Base-by-base conservation (phyloP, 2,329 filamentous ascomycete genomes). In the Cladophialophora bantiana region DNA sequence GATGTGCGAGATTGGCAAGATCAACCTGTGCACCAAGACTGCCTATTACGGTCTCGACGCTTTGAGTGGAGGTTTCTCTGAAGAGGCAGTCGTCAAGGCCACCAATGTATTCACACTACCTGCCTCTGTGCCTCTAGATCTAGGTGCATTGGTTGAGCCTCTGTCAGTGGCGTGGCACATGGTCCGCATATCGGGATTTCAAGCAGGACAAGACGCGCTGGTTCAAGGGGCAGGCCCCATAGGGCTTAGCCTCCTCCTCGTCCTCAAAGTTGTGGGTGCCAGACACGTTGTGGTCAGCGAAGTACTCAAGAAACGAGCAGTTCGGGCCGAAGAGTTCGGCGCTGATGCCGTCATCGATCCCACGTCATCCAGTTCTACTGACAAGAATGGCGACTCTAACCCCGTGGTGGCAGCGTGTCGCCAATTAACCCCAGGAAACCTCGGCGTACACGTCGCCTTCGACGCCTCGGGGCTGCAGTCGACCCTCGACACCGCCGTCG, bases 141-240 rank as follows among this genome's bases (percentile, higher is more conserved):
- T 31, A 3, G 57, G 55, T 26, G 62, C 84, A 0, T 77, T 86
- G n/a, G 78, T 85, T 40, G 84, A 86, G 69, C 84, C 84, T 3
- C 76, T 86, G 0, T 78, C 83, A 3, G 84, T 86, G 1, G 84
- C 82, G 26, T 86, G 83, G 83, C 84, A 86, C 70, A 83, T 83
- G 2, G 81, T 85, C 20, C 81, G 82, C 52, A 77, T 81, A 50
- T 82, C 81, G 38, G 32, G 34, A 13, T 83, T 82, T 74, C 80
- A 82, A 68, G 71, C 75, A 7, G 80, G 78, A 20, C 77, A 84
- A 59, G 75, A 78, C 0, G 83, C 79, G 1, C 73, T 86, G 26
- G 77, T 65, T 2, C 35, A 85, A 1, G 84, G 84, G 18, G 83
- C 82, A 26, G 84, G 84, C 3, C 84, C 84, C 0, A 85, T 86